Base-by-base conservation (phyloP, 768 basidiomycete species). In the Russula dissimulans region DNA sequence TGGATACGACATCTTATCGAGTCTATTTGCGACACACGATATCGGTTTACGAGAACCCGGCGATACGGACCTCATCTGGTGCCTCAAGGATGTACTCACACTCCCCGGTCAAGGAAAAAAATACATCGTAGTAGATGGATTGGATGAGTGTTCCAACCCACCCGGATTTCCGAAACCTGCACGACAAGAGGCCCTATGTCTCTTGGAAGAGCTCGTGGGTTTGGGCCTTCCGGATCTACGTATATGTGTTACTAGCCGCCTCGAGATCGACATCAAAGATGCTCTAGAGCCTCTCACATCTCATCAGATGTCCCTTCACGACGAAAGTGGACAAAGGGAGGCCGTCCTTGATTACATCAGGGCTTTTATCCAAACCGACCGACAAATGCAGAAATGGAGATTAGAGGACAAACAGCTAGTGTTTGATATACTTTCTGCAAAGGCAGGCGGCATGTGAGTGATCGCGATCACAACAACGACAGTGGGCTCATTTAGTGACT, bases 381-480 rank as follows among this genome's bases (percentile, higher is more conserved):
- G 41, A 12, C 32, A 8, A 14, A 55, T 60, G 53, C 54, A 39
- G 41, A 60, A 11, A 5, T 60, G 59, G 59, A 47, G 32, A n/a
- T 29, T 5, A 3, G 26, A 34, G 31, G 53, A 55, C n/a, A 36
- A 48, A 15, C 36, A 38, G 7, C 46, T 56, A 0, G 59, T 56
- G 3, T 11, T 56, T 5, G 36, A 48, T 22, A 29, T 22, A 0
- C 39, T 60, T 2, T 36, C 59, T 12, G 12, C 9, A 8, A 56
- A 49, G 38, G 46, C 54, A 9, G 46, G 42, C 5, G 59, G 59
- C 22, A 60, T 60, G 59, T 60, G 41, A 42, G 59, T 39, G 10
- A 36, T 36, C 34, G 10, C 11, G 14, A 14, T 29, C 18, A 36
- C 10, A 36, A 10, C 10, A 10, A 36, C 34, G 34, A 12, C 5